Percentiles rank a stretch among this genome's conserved stretches.
Evolutionary conservation across 2,329 filamentous ascomycete species (phyloP).

Genomic region (Beauveria scarabaeidicola): DNA sequence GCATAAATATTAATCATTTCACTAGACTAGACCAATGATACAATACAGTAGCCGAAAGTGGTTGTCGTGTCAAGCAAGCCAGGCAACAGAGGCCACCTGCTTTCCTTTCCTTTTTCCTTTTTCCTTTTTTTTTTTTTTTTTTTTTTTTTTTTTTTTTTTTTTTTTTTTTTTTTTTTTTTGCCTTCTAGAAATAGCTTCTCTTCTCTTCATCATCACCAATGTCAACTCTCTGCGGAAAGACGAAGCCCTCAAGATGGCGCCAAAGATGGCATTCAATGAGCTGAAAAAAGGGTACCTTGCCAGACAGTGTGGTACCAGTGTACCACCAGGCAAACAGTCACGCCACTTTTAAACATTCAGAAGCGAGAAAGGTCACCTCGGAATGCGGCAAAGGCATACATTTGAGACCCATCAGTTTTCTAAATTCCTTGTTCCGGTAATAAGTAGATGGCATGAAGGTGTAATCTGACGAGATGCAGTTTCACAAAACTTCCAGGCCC

Average conservation of each 20-base stretch:
- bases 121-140: not conserved
- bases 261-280: not conserved
- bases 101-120: not conserved
- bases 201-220: not conserved
- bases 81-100: not conserved
- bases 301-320: not conserved
- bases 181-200: not conserved
- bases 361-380: not conserved
- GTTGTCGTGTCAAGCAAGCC: not conserved
- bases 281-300: not conserved
- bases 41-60: not conserved
- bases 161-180: too few species aligned
- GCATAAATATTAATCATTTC: not conserved
- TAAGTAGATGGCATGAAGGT: not conserved
- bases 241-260: not conserved
- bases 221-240: not conserved
- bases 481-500: too few species aligned
- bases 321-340: not conserved
- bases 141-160: not conserved
- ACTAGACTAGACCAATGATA: not conserved
- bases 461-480: too few species aligned
- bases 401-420: not conserved
- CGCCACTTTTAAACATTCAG: not conserved
- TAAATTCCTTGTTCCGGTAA: not conserved
- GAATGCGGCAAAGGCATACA: not conserved